These are phyloP conservation scores for Pugionium dolabratum DNA, from an alignment of 345 rosid species.

Conservation along the genomic window DNA sequence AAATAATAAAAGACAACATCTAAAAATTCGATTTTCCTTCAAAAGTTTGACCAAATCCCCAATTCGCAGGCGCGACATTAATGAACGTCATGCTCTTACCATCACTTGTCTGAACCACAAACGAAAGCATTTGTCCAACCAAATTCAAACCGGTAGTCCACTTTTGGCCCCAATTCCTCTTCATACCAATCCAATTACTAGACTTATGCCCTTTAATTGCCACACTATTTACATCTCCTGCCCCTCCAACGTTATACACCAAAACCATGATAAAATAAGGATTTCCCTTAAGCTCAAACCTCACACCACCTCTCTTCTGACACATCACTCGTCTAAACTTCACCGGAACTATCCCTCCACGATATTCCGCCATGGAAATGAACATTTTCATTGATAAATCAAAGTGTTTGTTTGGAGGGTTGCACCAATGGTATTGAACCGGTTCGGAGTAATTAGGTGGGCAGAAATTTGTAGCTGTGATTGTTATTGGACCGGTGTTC, in stretches of 20 bases:
- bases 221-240: slow-evolving; percentile 48
- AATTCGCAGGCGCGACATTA: slow-evolving; percentile 41
- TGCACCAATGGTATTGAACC: slow-evolving; percentile 29
- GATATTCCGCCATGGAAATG: slow-evolving; percentile 28
- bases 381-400: slow-evolving; percentile 38
- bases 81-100: slow-evolving; percentile 34
- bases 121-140: slow-evolving; percentile 52
- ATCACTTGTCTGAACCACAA: slow-evolving; percentile 49
- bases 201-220: slow-evolving; percentile 40
- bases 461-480: slow-evolving; percentile 20
- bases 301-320: slow-evolving; percentile 36
- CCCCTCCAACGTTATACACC: slow-evolving; percentile 56
- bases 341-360: slow-evolving; percentile 40
- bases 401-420: slow-evolving; percentile 38
- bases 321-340: slow-evolving; percentile 31
- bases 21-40: slow-evolving; percentile 50
- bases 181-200: slow-evolving; percentile 48
- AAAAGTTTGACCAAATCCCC: slow-evolving; percentile 53
- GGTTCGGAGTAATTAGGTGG: slow-evolving; percentile 38
- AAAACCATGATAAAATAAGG: slow-evolving; percentile 39
- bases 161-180: slow-evolving; percentile 61
- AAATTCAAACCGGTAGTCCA: slow-evolving; percentile 41
- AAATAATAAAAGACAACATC: not conserved
- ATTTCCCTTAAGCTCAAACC: slow-evolving; percentile 38
- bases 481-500: slow-evolving; percentile 45